These are phyloP conservation scores for Marchantia paleacea DNA, from an alignment of 225 moss, liverwort and hornwort genomes.

Conservation along the genomic window DNA sequence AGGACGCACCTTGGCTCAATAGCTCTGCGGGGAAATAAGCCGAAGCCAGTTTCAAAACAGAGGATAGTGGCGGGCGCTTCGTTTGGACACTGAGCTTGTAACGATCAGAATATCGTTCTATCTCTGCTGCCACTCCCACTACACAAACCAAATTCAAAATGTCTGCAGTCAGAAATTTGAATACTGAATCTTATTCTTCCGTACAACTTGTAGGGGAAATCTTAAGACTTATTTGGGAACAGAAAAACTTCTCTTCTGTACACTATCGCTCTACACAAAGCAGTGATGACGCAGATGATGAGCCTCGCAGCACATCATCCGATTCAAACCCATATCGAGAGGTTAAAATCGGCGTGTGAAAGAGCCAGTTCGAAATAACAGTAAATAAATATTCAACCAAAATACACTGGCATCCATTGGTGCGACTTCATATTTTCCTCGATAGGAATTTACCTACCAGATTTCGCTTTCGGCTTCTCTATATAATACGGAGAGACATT, in stretches of 20 bases:
- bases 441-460: slow-evolving; percentile 32
- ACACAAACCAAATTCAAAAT: slow-evolving; percentile 14
- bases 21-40: slow-evolving; percentile 87
- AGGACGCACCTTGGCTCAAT: slow-evolving; percentile 63
- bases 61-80: slow-evolving; percentile 70
- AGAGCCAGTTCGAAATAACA: too few relatives aligned
- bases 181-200: not conserved
- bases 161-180: not conserved
- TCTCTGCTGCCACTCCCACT: slow-evolving; percentile 77
- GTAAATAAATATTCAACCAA: too few relatives aligned
- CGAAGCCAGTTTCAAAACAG: slow-evolving; percentile 75
- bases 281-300: not conserved
- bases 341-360: too few relatives aligned
- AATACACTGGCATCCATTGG: too few relatives aligned
- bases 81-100: slow-evolving; percentile 70
- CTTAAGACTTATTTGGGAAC: not conserved
- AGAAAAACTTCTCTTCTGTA: not conserved
- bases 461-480: slow-evolving; percentile 61
- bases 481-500: slow-evolving; percentile 92
- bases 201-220: not conserved
- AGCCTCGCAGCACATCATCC: too few relatives aligned
- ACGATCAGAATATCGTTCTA: slow-evolving; percentile 90
- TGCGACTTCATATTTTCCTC: not conserved
- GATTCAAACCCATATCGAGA: too few relatives aligned
- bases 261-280: not conserved